A percentile compares a stretch with the other conserved stretches of the same genome.
Evolutionary conservation across 306 rosid genomes (phyloP).

Genomic region (Vicia faba): DNA sequence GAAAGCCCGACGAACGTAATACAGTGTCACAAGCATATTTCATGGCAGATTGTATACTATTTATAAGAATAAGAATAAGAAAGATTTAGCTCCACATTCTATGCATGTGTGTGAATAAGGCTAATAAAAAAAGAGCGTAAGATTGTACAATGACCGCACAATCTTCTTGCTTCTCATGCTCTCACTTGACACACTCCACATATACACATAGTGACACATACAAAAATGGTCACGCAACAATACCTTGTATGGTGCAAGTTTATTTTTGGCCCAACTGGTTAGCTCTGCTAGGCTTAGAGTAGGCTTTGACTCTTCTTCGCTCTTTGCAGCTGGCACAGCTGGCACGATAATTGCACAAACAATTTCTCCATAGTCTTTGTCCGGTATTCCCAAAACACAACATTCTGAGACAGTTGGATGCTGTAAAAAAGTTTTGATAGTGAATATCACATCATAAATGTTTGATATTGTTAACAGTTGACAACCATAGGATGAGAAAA

Average conservation of each 20-base stretch:
- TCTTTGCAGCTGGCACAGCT: conserved; percentile 49
- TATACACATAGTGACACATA: not conserved
- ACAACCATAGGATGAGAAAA: conserved; percentile 18
- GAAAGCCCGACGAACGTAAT: not conserved
- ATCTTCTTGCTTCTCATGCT: not conserved
- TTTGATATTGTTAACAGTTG: not conserved
- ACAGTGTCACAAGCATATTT: conserved; percentile 26
- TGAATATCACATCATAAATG: conserved; percentile 10
- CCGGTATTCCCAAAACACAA: conserved; percentile 87
- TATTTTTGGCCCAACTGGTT: conserved; percentile 72
- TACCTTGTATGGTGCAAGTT: conserved; percentile 97
- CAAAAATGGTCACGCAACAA: conserved; percentile 1
- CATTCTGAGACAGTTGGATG: conserved; percentile 81
- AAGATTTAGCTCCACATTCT: not conserved
- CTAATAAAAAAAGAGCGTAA: not conserved
- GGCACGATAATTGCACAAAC: conserved; percentile 78
- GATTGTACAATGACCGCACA: not conserved
- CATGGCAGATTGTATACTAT: not conserved
- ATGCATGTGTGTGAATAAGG: not conserved
- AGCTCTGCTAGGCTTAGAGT: conserved; percentile 63
- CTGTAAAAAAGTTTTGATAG: conserved; percentile 51
- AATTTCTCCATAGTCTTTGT: conserved; percentile 81
- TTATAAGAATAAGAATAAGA: conserved; percentile 9
- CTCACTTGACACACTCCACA: not conserved
- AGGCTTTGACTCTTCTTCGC: conserved; percentile 52